Evolutionary conservation across 305 asterid genomes (phyloP), one percentile per base, ranked within the genome.

Genomic region (Ruellia speciosa): DNA sequence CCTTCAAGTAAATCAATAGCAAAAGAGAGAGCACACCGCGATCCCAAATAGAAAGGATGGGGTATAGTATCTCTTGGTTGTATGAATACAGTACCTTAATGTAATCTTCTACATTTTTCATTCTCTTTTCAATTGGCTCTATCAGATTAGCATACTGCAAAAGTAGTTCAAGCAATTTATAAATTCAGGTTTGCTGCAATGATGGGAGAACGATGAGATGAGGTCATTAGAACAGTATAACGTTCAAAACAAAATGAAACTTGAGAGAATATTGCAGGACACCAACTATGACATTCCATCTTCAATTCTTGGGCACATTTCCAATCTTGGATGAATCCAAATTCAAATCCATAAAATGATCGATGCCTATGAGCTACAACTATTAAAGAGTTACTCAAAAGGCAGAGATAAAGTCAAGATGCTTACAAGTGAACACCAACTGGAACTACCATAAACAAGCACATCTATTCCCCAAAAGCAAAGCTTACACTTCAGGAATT

Each of bases 111-210:
- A 92, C 95, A 58, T 78, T 81, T 68, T 66, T 72, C 83, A 73
- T 83, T 74, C 98, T 80, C 56, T 71, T 81, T 37, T 80, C 88
- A 67, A 76, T 72, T 45, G 97, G 85, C 83, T 87, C 75, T 66
- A 90, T 90, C 56, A 90, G 74, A 60, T 77, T 56, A 33, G 83
- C 50, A 66, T 75, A 87, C 96, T 90, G 90, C 85, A 72, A 48
- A 58, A 2, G 47, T 24, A 24, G 37, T 19, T 20, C 48, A 71
- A 54, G 51, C 47, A 33, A 47, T 6, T 47, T 16, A 9, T 47
- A 47, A 47, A 6, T 52, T 52, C 51, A 17, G 55, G 9, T 43
- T 62, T 65, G 45, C 59, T 18, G 12, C 40, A 45, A 49, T 14
- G 56, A 56, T 56, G 53, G 70, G 9, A 37, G 17, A 8, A 60